phyloP scores from a whole-genome alignment of 768 basidiomycete genomes.

The Lentinula sp. region DNA sequence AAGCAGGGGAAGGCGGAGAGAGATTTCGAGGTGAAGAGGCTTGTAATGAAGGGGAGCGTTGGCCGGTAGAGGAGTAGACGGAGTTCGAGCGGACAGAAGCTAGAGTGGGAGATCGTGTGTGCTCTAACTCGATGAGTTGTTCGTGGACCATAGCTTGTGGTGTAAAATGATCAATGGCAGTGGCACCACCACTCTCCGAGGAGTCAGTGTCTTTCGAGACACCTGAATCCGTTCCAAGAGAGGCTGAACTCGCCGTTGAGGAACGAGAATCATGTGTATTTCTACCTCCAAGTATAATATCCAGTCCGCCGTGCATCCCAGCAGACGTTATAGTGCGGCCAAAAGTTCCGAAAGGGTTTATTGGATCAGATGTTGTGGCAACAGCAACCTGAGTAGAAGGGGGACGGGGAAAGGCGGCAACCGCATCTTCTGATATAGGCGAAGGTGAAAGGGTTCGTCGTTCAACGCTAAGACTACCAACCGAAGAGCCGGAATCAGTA shows the following conservation, averaged over 20 bases:
- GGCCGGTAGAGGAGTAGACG: not conserved
- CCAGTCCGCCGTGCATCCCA: not conserved
- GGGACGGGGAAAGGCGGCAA: not conserved
- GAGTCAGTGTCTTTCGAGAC: not conserved
- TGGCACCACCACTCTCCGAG: not conserved
- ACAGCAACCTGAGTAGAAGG: not conserved
- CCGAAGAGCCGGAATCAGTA: not conserved
- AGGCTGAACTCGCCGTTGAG: not conserved
- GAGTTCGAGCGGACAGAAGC: not conserved
- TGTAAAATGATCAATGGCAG: not conserved
- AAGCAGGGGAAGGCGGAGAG: not conserved
- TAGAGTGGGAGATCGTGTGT: not conserved
- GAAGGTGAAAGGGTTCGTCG: not conserved
- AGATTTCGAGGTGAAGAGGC: constrained; percentile 12
- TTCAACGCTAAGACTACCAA: not conserved
- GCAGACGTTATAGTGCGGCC: not conserved
- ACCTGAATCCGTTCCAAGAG: not conserved
- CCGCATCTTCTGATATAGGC: not conserved
- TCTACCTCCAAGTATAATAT: not conserved
- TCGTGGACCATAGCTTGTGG: not conserved
- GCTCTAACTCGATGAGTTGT: not conserved
- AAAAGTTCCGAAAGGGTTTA: constrained; percentile 4
- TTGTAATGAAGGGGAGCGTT: constrained; percentile 11
- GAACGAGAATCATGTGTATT: not conserved
- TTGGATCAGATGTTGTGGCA: constrained; percentile 1